phyloP scores from a whole-genome alignment of 495 filamentous ascomycete genomes.

The Trichocladium antarcticum region DNA sequence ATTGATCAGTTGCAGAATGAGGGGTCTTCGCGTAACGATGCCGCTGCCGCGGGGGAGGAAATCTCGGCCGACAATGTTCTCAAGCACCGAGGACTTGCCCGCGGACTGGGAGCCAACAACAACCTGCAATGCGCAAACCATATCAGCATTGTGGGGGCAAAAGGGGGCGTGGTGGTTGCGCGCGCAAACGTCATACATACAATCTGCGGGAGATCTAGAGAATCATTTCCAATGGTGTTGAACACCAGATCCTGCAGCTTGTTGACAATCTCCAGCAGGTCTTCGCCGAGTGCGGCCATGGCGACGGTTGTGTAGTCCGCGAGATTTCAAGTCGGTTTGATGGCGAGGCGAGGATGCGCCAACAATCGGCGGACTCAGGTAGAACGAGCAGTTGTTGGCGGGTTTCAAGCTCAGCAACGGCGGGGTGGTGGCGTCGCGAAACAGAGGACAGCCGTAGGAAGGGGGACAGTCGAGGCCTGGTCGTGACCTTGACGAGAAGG shows the following conservation, averaged over 20 bases:
- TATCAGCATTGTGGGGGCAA: background rate
- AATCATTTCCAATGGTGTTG: constrained; percentile 98
- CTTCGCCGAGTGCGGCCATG: constrained; percentile 69
- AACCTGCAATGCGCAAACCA: constrained; percentile 48
- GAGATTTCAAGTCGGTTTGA: background rate
- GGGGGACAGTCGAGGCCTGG: constrained; percentile 12
- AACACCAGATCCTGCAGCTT: constrained; percentile 97
- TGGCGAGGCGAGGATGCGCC: constrained; percentile 1
- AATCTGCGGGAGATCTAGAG: constrained; percentile 94
- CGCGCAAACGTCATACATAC: constrained; percentile 43
- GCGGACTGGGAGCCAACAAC: constrained; percentile 98
- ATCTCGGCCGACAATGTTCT: constrained; percentile 97
- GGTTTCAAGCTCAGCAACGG: background rate
- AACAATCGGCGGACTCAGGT: background rate
- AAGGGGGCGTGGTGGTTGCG: background rate
- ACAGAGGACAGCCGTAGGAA: background rate
- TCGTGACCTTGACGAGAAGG: constrained; percentile 4
- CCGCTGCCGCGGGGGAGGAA: constrained; percentile 93
- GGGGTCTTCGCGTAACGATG: constrained; percentile 86
- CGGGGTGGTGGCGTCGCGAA: background rate
- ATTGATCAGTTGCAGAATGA: constrained; percentile 98
- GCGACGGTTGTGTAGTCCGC: constrained; percentile 8
- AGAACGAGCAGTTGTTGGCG: background rate
- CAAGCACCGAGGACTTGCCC: constrained; percentile 97
- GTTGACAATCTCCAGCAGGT: constrained; percentile 85